These are phyloP conservation scores for Nymphaea colorata DNA, from an alignment of 164 flowering plant genomes.

Conservation along the genomic window DNA sequence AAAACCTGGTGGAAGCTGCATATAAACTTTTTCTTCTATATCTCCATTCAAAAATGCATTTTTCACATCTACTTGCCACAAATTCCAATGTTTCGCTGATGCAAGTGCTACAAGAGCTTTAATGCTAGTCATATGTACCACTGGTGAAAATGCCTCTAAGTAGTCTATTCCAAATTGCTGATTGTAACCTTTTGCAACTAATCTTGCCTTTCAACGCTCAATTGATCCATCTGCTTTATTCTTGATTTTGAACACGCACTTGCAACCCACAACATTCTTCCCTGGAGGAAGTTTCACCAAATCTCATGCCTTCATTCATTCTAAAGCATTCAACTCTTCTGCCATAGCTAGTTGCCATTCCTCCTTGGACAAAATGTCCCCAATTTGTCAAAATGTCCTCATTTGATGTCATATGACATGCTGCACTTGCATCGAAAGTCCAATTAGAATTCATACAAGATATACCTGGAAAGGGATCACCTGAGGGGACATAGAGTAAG, in stretches of 20 bases:
- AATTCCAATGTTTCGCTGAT: background rate
- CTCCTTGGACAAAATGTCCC: too few relatives aligned
- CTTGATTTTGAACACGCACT: slow-evolving; percentile 2
- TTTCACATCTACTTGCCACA: background rate
- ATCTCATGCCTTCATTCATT: background rate
- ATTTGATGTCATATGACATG: too few relatives aligned
- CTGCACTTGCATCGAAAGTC: too few relatives aligned
- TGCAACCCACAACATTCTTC: background rate
- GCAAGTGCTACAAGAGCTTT: background rate
- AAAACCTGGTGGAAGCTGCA: background rate
- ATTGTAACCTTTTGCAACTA: background rate
- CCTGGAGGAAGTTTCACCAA: background rate
- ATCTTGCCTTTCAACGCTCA: background rate
- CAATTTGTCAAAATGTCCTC: too few relatives aligned
- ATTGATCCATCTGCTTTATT: slow-evolving; percentile 1
- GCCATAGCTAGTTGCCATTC: background rate
- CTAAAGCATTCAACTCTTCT: background rate
- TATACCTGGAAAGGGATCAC: too few relatives aligned
- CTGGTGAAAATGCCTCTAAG: background rate
- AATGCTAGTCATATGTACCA: background rate
- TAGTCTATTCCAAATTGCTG: slow-evolving; percentile 1
- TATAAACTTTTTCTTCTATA: background rate
- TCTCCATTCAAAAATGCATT: slow-evolving; percentile 1
- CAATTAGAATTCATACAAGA: too few relatives aligned
- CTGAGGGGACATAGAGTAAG: too few relatives aligned